phyloP scores from a whole-genome alignment of 2,329 filamentous ascomycete species.

The Aspergillus candidus region DNA sequence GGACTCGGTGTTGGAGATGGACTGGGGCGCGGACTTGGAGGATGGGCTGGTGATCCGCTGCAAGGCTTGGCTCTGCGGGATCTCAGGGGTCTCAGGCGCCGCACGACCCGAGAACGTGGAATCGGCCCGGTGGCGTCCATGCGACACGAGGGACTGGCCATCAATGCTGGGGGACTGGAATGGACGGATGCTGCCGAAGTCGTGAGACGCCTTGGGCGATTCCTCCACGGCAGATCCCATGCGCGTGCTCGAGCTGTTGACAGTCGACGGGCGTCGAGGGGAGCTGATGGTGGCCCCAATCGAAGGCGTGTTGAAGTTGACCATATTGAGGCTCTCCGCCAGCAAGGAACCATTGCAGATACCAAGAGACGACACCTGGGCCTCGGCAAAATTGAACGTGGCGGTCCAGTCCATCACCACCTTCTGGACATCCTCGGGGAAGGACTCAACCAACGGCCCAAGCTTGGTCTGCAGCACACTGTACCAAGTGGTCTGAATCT shows the following conservation, averaged over 20 bases:
- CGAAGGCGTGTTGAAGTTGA: slow-evolving; percentile 54
- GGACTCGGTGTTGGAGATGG: slow-evolving; percentile 18
- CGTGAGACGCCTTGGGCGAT: slow-evolving; percentile 58
- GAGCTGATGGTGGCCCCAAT: slow-evolving; percentile 34
- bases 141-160: slow-evolving; percentile 20
- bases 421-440: slow-evolving; percentile 61
- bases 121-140: slow-evolving; percentile 48
- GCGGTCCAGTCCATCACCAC: slow-evolving; percentile 71
- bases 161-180: slow-evolving; percentile 52
- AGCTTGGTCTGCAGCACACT: slow-evolving; percentile 79
- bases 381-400: slow-evolving; percentile 72
- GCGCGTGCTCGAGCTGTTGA: slow-evolving; percentile 50
- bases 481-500: slow-evolving; percentile 79
- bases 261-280: slow-evolving; percentile 45
- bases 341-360: slow-evolving; percentile 69
- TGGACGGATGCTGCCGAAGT: slow-evolving; percentile 62
- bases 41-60: slow-evolving; percentile 45
- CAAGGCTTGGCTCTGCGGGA: slow-evolving; percentile 46
- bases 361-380: slow-evolving; percentile 62
- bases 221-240: slow-evolving; percentile 59
- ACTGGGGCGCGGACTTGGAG: slow-evolving; percentile 22
- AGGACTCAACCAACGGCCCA: slow-evolving; percentile 63
- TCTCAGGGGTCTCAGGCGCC: slow-evolving; percentile 51
- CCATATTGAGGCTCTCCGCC: slow-evolving; percentile 52
- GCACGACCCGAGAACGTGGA: slow-evolving; percentile 48